These are phyloP conservation scores for Penicillium decumbens DNA, from an alignment of 2,329 filamentous ascomycete genomes.

Conservation along the genomic window DNA sequence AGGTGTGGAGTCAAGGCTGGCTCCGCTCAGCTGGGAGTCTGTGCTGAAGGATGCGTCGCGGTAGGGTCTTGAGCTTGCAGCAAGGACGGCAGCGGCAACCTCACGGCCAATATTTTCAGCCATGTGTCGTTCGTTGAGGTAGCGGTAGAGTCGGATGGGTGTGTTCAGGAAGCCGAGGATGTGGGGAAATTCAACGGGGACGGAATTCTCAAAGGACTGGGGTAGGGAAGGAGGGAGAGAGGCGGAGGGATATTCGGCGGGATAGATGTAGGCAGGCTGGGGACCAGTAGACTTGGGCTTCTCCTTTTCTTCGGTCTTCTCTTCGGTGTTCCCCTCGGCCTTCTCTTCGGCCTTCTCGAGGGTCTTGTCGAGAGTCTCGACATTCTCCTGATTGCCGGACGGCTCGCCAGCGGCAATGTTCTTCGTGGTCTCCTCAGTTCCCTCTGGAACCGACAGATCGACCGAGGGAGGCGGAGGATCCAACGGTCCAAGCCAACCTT, in stretches of 20 bases:
- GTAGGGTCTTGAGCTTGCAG: constrained; percentile 41
- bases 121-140: constrained; percentile 74
- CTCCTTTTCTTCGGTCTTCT: constrained; percentile 49
- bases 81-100: constrained; percentile 77
- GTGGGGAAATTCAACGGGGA: constrained; percentile 74
- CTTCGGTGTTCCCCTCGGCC: constrained; percentile 39
- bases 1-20: constrained; percentile 25
- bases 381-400: constrained; percentile 15
- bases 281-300: constrained; percentile 53
- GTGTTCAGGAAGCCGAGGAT: constrained; percentile 90
- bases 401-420: constrained; percentile 23
- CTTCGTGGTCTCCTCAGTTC: constrained; percentile 24
- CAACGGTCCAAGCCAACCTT: constrained; percentile 90
- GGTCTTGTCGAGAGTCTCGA: constrained; percentile 37
- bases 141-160: constrained; percentile 77
- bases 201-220: constrained; percentile 65
- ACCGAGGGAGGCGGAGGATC: constrained; percentile 42
- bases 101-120: constrained; percentile 84
- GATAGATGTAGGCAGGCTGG: constrained; percentile 68
- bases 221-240: constrained; percentile 63
- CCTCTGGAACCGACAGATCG: constrained; percentile 19
- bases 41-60: constrained; percentile 23
- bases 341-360: constrained; percentile 31
- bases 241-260: constrained; percentile 65
- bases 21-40: constrained; percentile 18